Evolutionary conservation across 225 moss, liverwort and hornwort species (phyloP).

Genomic region (Anthoceros angustus): DNA sequence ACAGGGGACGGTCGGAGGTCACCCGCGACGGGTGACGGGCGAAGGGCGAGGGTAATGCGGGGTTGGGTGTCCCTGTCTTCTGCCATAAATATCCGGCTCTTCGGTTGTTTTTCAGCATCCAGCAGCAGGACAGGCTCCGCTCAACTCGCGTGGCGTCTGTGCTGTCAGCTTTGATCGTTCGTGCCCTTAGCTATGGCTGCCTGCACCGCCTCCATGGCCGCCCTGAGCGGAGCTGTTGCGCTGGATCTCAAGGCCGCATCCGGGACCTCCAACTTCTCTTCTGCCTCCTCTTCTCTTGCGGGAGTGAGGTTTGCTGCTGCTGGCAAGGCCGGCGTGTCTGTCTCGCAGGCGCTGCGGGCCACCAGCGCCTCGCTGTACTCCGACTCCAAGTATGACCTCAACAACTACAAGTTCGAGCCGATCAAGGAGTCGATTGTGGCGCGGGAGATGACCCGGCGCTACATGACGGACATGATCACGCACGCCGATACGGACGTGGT

Average conservation of each 20-base stretch:
- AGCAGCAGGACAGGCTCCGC: no score
- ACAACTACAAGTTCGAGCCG: constrained; percentile 74
- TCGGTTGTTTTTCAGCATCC: no score
- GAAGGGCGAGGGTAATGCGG: no score
- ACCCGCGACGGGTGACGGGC: no score
- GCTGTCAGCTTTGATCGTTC: no score
- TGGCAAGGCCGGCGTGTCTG: not conserved
- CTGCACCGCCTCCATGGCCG: no score
- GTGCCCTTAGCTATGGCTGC: no score
- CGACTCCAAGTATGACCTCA: constrained; percentile 56
- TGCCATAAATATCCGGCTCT: no score
- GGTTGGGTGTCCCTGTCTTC: no score
- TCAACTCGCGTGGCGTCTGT: no score
- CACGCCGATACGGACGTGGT: constrained; percentile 85
- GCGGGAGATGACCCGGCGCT: constrained; percentile 66
- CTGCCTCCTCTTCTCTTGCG: not conserved
- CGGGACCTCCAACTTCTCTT: not conserved
- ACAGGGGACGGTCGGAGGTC: no score
- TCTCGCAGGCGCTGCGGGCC: not conserved
- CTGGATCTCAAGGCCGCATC: not conserved
- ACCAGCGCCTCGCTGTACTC: constrained; percentile 44
- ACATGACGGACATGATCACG: constrained; percentile 99
- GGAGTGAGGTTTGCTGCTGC: not conserved
- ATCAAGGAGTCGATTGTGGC: constrained; percentile 90
- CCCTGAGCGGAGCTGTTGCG: no score